Percentiles rank a stretch among this genome's conserved stretches.
phyloP scores from a whole-genome alignment of 441 rosid genomes.

The Adansonia madagascariensis region DNA sequence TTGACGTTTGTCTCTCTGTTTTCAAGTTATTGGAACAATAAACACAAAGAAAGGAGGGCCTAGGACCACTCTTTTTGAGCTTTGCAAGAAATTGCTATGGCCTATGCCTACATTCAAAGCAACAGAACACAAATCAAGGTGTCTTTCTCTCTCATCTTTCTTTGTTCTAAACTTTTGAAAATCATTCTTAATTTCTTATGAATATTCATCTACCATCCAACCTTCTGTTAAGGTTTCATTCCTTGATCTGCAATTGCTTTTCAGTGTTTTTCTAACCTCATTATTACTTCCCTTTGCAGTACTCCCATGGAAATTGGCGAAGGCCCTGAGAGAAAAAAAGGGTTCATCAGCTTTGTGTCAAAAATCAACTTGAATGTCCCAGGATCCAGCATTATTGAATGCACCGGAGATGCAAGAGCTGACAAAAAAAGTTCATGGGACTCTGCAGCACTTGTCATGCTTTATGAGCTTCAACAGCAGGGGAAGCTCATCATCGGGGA shows the following conservation, averaged over 20 bases:
- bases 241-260: slow-evolving; percentile 4
- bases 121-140: slow-evolving; percentile 42
- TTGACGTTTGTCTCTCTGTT: background rate
- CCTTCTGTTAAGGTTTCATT: background rate
- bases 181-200: background rate
- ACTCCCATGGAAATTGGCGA: slow-evolving; percentile 50
- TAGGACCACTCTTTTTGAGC: slow-evolving; percentile 59
- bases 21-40: slow-evolving; percentile 52
- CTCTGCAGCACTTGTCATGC: slow-evolving; percentile 70
- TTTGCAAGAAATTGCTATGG: slow-evolving; percentile 80
- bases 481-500: slow-evolving; percentile 51
- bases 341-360: slow-evolving; percentile 61
- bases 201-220: background rate
- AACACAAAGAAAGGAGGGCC: slow-evolving; percentile 86
- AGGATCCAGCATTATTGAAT: slow-evolving; percentile 44
- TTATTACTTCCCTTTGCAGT: slow-evolving; percentile 40
- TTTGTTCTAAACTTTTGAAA: background rate
- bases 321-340: slow-evolving; percentile 44
- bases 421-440: slow-evolving; percentile 89
- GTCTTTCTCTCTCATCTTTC: background rate
- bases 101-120: slow-evolving; percentile 61
- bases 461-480: slow-evolving; percentile 57
- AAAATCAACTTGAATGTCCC: slow-evolving; percentile 59
- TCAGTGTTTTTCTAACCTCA: slow-evolving; percentile 6
- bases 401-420: slow-evolving; percentile 64